Evolutionary conservation across 106 monocot species (phyloP), one percentile per base, ranked within the genome.

Genomic region (Allium cepa): DNA sequence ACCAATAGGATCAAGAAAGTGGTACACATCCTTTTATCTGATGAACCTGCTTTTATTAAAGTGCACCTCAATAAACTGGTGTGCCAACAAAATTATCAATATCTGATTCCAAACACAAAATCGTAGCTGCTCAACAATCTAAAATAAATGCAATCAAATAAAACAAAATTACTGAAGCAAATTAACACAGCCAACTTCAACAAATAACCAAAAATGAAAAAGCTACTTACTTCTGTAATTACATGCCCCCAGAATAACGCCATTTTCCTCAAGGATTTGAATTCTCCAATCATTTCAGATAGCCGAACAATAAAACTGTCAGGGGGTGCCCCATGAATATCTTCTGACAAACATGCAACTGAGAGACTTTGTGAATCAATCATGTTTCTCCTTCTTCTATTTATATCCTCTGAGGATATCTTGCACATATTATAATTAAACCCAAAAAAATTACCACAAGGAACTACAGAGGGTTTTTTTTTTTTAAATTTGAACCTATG

Each of bases 251-350:
- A 94, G 87, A 86, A 84, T 26, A 59, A 80, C 28, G 79, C 82
- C 84, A 90, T 90, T 67, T 87, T 85, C 26, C 85, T 73, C 55
- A 82, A 55, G 8, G 94, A 87, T 69, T 81, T 87, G 60, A 87
- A 75, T 51, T 77, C 68, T 49, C 87, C 94, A 51, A 87, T 69
- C 52, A 82, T 71, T 60, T 74, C 49, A 27, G 90, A 77, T 59
- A 94, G 71, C 69, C 76, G 79, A 70, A 76, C 74, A 49, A 84
- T 57, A 71, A 94, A 87, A 71, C 94, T 90, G 69, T 80, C 78
- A 51, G 94, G 90, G 8, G 94, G 94, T 53, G 90, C 87, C 69
- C 87, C 86, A 77, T 66, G 78, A 14, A 94, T 79, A 73, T 82
- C 84, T 52, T 74, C 85, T 11, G 66, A 53, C 55, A 89, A 66